phyloP scores from a whole-genome alignment of 2,329 filamentous ascomycete genomes.

The Plectosphaerella cucumerina region DNA sequence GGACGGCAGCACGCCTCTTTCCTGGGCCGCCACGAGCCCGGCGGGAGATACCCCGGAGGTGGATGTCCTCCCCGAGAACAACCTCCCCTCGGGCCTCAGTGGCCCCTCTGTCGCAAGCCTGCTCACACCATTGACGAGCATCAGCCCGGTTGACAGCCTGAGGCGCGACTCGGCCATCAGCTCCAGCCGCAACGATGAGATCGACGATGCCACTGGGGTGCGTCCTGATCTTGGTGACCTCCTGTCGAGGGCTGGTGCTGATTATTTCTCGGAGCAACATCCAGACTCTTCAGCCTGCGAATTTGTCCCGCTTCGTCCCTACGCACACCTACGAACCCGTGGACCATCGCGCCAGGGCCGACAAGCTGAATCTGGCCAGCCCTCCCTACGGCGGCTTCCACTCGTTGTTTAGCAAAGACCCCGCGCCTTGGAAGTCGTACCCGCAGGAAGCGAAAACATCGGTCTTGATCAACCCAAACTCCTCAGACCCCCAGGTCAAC shows the following conservation, averaged over 20 bases:
- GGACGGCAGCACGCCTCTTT: not conserved
- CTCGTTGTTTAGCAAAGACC: too few species aligned
- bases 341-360: too few species aligned
- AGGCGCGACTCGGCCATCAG: conserved; percentile 1
- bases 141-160: not conserved
- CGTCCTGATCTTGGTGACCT: not conserved
- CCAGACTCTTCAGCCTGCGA: too few species aligned
- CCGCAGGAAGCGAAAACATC: not conserved
- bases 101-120: not conserved
- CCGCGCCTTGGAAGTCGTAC: too few species aligned
- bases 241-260: not conserved
- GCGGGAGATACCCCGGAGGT: not conserved
- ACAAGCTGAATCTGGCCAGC: too few species aligned
- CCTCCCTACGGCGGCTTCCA: too few species aligned
- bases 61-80: not conserved
- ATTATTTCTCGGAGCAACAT: too few species aligned
- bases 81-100: not conserved
- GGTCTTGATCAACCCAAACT: not conserved
- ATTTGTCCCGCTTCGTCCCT: too few species aligned
- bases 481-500: not conserved
- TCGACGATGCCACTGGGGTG: too few species aligned
- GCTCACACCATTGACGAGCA: not conserved
- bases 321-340: too few species aligned
- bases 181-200: not conserved
- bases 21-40: too few species aligned